phyloP scores from a whole-genome alignment of 768 basidiomycete genomes.

The Leccinum subtestaceum region DNA sequence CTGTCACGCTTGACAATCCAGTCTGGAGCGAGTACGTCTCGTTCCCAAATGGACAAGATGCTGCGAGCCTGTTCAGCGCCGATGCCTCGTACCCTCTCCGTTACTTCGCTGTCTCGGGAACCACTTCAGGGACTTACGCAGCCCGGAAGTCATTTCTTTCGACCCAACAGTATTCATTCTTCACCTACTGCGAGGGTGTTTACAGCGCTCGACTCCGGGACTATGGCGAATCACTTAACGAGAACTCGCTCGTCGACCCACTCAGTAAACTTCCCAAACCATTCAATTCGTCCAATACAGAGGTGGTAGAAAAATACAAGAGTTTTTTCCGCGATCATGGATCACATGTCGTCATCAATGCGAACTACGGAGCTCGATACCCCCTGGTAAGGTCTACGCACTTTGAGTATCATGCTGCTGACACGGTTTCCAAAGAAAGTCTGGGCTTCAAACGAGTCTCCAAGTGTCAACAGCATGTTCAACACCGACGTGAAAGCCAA shows the following conservation, averaged over 20 bases:
- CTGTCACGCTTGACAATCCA: too few relatives aligned
- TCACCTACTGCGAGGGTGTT: neutral
- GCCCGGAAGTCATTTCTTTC: neutral
- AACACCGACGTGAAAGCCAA: too few relatives aligned
- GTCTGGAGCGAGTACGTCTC: too few relatives aligned
- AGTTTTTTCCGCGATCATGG: neutral
- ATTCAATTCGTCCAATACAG: neutral
- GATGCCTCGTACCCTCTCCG: neutral
- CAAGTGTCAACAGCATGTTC: too few relatives aligned
- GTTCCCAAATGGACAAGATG: neutral
- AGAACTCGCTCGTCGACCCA: neutral
- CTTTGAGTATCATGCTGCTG: too few relatives aligned
- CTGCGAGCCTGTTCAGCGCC: neutral
- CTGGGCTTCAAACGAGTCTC: too few relatives aligned
- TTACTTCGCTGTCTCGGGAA: neutral
- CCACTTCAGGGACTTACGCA: neutral
- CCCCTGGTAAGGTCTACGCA: too few relatives aligned
- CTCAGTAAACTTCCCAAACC: neutral
- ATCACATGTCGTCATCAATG: neutral
- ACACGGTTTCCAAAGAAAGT: too few relatives aligned
- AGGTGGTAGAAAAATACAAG: neutral
- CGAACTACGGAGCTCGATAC: too few relatives aligned
- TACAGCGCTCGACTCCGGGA: neutral
- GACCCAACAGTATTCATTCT: neutral
- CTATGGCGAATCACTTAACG: neutral